Evolutionary conservation across 805 yeast genomes (phyloP).

Genomic region (Wickerhamiella vanderwaltii): DNA sequence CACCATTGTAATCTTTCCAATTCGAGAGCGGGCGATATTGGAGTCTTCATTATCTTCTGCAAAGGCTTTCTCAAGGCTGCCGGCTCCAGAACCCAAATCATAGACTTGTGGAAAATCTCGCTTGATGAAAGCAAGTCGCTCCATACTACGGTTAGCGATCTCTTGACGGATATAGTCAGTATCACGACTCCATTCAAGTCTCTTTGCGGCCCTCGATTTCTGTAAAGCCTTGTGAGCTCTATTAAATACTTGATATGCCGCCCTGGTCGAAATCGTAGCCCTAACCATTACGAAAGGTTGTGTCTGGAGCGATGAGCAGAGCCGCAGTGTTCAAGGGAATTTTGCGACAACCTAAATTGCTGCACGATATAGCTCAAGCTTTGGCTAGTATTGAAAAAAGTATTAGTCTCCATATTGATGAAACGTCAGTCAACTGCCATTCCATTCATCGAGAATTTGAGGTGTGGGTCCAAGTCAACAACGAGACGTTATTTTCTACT

Average conservation of each 20-base stretch:
- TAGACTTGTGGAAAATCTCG: slow-evolving; percentile 47
- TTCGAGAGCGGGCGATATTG: slow-evolving; percentile 38
- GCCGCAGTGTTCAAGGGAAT: slow-evolving; percentile 3
- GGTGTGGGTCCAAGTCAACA: slow-evolving; percentile 19
- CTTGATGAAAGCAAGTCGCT: slow-evolving; percentile 60
- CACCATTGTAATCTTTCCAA: slow-evolving; percentile 48
- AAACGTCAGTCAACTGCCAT: slow-evolving; percentile 11
- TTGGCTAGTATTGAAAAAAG: neutral
- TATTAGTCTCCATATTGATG: slow-evolving; percentile 8
- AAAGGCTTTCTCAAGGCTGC: slow-evolving; percentile 40
- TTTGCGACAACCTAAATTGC: slow-evolving; percentile 1
- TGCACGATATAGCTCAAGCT: neutral
- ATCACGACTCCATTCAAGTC: slow-evolving; percentile 37
- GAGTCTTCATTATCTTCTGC: slow-evolving; percentile 40
- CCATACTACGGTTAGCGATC: slow-evolving; percentile 59
- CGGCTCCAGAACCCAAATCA: slow-evolving; percentile 66
- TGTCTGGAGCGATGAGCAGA: neutral
- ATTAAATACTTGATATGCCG: slow-evolving; percentile 46
- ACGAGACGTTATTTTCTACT: slow-evolving; percentile 9
- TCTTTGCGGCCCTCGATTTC: slow-evolving; percentile 39
- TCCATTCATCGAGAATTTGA: slow-evolving; percentile 13
- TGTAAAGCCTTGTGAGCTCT: slow-evolving; percentile 50
- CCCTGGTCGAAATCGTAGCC: slow-evolving; percentile 26
- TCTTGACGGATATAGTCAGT: slow-evolving; percentile 68
- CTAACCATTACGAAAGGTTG: neutral